Evolutionary conservation across 345 rosid genomes (phyloP).

Genomic region (Microthlaspi erraticum): DNA sequence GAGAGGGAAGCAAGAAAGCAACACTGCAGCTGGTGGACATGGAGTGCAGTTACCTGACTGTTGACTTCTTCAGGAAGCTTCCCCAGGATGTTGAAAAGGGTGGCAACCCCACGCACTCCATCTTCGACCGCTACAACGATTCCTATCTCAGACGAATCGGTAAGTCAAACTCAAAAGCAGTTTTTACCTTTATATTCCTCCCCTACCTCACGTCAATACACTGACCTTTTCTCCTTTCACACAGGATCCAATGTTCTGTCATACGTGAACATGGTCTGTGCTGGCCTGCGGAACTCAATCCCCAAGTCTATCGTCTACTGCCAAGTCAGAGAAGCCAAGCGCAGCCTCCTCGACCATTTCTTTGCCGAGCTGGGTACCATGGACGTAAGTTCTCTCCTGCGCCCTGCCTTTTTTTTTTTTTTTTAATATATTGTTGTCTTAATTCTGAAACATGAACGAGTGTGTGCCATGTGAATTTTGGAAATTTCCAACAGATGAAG

Average conservation of each 20-base stretch:
- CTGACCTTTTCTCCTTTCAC: not conserved
- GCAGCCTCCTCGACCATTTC: constrained; percentile 92
- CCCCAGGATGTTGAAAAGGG: constrained; percentile 99
- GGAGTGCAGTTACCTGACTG: constrained; percentile 94
- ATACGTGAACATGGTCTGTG: constrained; percentile 93
- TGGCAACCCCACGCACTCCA: constrained; percentile 93
- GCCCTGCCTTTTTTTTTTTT: no score
- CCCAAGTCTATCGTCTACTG: constrained; percentile 95
- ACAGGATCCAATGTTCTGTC: constrained; percentile 91
- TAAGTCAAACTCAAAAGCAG: constrained; percentile 40
- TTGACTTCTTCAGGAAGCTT: constrained; percentile 96
- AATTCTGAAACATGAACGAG: not conserved
- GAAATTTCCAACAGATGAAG: constrained; percentile 72
- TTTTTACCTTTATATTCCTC: not conserved
- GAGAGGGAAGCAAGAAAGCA: constrained; percentile 86
- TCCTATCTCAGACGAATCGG: constrained; percentile 92
- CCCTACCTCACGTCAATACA: constrained; percentile 15
- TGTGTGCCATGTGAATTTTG: no score
- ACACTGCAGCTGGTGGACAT: constrained; percentile 92
- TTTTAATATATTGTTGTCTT: no score
- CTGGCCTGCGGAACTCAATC: constrained; percentile 82
- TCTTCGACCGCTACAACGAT: constrained; percentile 95
- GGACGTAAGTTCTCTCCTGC: constrained; percentile 63
- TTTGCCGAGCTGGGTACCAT: constrained; percentile 88
- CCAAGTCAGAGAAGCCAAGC: constrained; percentile 98